These are phyloP conservation scores for Anthostomella pinea DNA, from an alignment of 2,329 filamentous ascomycete species.

Conservation along the genomic window DNA sequence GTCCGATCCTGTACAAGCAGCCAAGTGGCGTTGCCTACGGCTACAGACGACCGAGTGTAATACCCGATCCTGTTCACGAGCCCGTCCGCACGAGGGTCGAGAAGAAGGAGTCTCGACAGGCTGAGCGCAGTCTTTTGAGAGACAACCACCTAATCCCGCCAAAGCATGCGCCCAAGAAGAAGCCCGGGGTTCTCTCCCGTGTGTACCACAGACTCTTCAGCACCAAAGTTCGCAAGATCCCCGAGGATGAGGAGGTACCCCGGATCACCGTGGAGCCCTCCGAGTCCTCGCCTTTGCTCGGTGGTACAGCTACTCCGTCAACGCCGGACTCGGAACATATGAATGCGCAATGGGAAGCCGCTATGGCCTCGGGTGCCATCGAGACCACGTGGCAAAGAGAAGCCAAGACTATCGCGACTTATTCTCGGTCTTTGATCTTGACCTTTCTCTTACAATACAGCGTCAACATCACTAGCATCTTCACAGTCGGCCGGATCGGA, in stretches of 20 bases:
- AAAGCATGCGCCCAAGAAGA: constrained; percentile 44
- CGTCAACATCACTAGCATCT: constrained; percentile 77
- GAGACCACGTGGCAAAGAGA: constrained; percentile 91
- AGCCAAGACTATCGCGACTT: constrained; percentile 72
- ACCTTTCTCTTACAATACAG: constrained; percentile 82
- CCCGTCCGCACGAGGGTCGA: constrained; percentile 53
- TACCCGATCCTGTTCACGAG: constrained; percentile 50
- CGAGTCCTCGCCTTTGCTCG: constrained; percentile 37
- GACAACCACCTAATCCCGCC: constrained; percentile 66
- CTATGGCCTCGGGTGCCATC: constrained; percentile 75
- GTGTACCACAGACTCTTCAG: constrained; percentile 49
- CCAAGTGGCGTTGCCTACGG: constrained; percentile 75
- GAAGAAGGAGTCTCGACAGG: constrained; percentile 53
- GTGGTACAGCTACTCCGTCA: constrained; percentile 44
- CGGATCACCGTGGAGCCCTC: constrained; percentile 35
- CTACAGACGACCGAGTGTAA: constrained; percentile 66
- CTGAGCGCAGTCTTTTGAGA: constrained; percentile 58
- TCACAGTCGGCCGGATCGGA: constrained; percentile 73
- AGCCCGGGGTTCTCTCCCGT: constrained; percentile 36
- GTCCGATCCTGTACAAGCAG: constrained; percentile 65
- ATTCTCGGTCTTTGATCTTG: constrained; percentile 67
- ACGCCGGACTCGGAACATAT: constrained; percentile 54
- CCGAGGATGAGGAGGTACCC: constrained; percentile 39
- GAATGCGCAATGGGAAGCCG: constrained; percentile 79
- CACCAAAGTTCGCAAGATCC: constrained; percentile 47